Evolutionary conservation across 768 basidiomycete genomes (phyloP), one percentile per base, ranked within the genome.

Genomic region (Xerocomus spinulosus): DNA sequence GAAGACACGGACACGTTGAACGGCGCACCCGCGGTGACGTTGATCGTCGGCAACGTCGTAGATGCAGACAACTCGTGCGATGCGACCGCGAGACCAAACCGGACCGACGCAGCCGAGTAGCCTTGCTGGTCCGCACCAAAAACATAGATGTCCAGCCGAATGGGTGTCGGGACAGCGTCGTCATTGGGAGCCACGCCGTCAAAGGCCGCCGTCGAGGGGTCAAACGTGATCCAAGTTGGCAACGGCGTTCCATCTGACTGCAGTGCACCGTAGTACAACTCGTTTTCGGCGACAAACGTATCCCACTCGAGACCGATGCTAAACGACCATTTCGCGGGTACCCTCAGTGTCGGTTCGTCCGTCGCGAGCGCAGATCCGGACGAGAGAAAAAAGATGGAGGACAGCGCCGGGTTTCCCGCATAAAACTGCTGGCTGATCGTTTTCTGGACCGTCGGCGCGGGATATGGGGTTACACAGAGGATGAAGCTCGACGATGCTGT

Each of bases 311-410:
- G 80, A 13, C 93, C 94, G 49, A 97, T 77, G 58, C 89, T 91
- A 70, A 95, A 97, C 1, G 88, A 89, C 92, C 92, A 95, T 37
- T 71, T 66, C 7, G 79, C 79, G 1, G 91, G 92, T 9, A 95
- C 79, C 42, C 92, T 74, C 46, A 96, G 62, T 41, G 76, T 71
- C 46, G 83, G 83, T 41, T 68, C 71, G 38, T 65, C 57, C 14
- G 71, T 73, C 24, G 62, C 58, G 25, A 90, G 68, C 13, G 82
- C 79, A 18, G 87, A 85, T 36, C 73, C 70, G 3, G 74, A 66
- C n/a, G 79, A 70, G 33, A 90, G 68, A 47, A 81, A 65, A 57
- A 81, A 91, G 29, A 89, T 85, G 5, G 91, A 92, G 4, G 87
- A 87, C 43, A 94, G 70, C 32, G 80, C 81, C 26, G 73, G 74